Conservation (phyloP, 305 asterid genomes). For the Ruellia speciosa region DNA sequence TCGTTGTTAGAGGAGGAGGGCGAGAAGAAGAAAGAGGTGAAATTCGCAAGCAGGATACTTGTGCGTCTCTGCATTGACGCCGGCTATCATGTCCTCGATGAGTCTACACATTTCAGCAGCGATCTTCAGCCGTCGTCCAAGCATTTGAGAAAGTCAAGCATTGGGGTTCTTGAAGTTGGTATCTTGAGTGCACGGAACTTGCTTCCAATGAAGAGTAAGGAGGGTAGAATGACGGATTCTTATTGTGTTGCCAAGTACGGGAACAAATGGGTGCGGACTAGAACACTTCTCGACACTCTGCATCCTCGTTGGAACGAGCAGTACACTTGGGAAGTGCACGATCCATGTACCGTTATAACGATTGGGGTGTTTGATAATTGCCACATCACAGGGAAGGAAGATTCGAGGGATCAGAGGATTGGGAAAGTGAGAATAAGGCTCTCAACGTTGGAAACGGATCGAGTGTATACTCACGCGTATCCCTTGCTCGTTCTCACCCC, state of each 20-base stretch:
- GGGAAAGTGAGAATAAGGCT: constrained; percentile 87
- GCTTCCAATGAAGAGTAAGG: constrained; percentile 69
- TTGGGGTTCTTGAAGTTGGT: constrained; percentile 90
- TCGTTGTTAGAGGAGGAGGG: constrained; percentile 38
- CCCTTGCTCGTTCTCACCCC: constrained; percentile 67
- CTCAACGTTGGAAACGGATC: constrained; percentile 69
- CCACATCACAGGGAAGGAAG: constrained; percentile 55
- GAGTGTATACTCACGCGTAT: constrained; percentile 69
- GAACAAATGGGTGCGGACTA: constrained; percentile 88
- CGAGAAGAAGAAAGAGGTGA: constrained; percentile 55
- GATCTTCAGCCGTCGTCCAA: constrained; percentile 86
- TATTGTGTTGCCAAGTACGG: constrained; percentile 94
- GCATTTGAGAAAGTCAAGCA: constrained; percentile 54
- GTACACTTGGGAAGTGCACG: constrained; percentile 91
- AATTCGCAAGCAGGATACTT: constrained; percentile 70
- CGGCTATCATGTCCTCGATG: constrained; percentile 91
- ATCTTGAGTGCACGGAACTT: constrained; percentile 71
- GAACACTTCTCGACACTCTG: constrained; percentile 72
- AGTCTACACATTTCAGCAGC: constrained; percentile 87
- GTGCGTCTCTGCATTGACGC: constrained; percentile 66
- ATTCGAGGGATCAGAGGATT: constrained; percentile 60
- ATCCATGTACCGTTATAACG: constrained; percentile 81
- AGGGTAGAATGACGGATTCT: constrained; percentile 63
- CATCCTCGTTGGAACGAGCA: constrained; percentile 91
- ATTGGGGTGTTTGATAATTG: constrained; percentile 88